Base-by-base conservation (phyloP, 805 yeast species). In the Saccharomycopsis fibuligera region DNA sequence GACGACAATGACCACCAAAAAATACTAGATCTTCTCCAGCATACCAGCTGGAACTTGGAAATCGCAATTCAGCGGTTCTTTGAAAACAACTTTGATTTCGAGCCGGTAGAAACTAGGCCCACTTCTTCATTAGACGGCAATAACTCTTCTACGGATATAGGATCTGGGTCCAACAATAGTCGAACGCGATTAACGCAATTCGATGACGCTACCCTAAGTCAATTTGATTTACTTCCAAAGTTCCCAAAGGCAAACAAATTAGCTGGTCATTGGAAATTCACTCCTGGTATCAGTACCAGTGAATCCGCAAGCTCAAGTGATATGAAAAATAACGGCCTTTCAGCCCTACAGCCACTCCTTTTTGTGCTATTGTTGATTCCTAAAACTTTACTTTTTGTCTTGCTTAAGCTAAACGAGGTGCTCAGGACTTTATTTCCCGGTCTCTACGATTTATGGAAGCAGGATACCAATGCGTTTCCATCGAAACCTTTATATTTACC, bases 331-430 rank as follows among this genome's bases (percentile, higher is more conserved):
- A n/a, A n/a, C n/a, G 37, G 37, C 19, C 12, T 27, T 8, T n/a
- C n/a, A n/a, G n/a, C n/a, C n/a, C 31, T 27, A 8, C 9, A 33
- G 12, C 74, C 81, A 2, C 47, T 79, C 5, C 58, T 82, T 56
- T 66, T 81, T 45, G 58, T 81, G 1, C 56, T 83, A 2, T 61
- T 81, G 60, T 53, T 82, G 5, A 62, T 83, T 9, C 90, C 89
- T 10, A 73, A 69, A 48, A 56, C 79, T 1, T 42, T 78, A 6
- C 64, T 76, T 42, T 65, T 68, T 8, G 46, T 76, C 6, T 57
- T 76, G 1, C 58, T 68, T 9, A 69, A 77, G 1, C 47, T 73
- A 3, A 61, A 62, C n/a, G 62, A 55, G 12, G 2, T 70, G 1
- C 45, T 72, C 14, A 63, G 64, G 2, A 57, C 60, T n/a, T 27